phyloP scores from a whole-genome alignment of 2,329 filamentous ascomycete species.

The Verticillium alfalfae region DNA sequence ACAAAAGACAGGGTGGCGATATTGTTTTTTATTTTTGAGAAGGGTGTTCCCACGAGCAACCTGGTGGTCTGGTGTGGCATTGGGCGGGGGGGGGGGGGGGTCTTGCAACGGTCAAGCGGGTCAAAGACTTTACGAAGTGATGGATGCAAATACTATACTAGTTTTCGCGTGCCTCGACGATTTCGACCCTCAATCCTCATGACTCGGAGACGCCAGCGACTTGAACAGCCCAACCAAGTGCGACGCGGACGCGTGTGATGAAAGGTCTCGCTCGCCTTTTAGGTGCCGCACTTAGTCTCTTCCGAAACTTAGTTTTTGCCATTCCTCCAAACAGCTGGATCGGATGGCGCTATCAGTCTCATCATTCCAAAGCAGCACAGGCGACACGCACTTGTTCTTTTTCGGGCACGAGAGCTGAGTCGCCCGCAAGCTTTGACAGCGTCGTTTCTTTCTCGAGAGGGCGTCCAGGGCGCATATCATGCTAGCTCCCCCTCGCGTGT shows the following conservation, averaged over 20 bases:
- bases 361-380: background rate
- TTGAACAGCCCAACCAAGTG: background rate
- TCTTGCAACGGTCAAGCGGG: background rate
- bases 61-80: background rate
- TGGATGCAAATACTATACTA: background rate
- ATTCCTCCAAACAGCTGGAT: background rate
- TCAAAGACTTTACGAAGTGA: background rate
- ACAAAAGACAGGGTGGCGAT: too few species aligned
- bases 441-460: background rate
- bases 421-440: background rate
- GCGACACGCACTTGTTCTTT: background rate
- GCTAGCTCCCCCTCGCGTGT: background rate
- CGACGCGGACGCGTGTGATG: background rate
- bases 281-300: background rate
- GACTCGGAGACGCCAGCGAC: background rate
- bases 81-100: background rate
- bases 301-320: background rate
- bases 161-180: background rate
- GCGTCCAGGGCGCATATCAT: background rate
- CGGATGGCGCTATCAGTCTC: background rate
- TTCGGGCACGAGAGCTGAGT: background rate
- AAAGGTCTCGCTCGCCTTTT: background rate
- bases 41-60: background rate
- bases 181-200: background rate
- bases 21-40: background rate